phyloP scores from a whole-genome alignment of 352 stramenopile genomes.

The Phytophthora capsici region DNA sequence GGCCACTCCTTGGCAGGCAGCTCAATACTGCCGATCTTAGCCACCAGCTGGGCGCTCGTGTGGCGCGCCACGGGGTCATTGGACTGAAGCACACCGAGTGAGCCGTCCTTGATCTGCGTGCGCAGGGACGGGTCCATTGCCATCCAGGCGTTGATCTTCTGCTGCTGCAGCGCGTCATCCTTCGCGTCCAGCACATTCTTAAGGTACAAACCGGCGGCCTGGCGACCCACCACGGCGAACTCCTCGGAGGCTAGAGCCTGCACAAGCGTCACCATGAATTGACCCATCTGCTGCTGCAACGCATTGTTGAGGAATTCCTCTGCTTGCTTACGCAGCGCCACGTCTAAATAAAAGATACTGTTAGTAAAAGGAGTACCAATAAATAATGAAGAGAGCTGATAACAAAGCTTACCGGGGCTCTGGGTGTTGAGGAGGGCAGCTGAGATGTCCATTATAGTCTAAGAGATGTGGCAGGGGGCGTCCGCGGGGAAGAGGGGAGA shows the following conservation, averaged over 20 bases:
- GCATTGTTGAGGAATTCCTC: slow-evolving; percentile 86
- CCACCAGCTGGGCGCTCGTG: slow-evolving; percentile 92
- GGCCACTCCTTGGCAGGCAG: slow-evolving; percentile 95
- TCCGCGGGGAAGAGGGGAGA: slow-evolving; percentile 5
- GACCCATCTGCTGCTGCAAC: slow-evolving; percentile 79
- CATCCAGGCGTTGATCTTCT: slow-evolving; percentile 84
- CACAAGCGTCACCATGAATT: slow-evolving; percentile 87
- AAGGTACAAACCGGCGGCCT: slow-evolving; percentile 83
- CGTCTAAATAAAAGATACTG: slow-evolving; percentile 44
- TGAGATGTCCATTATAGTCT: slow-evolving; percentile 80
- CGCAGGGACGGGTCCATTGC: slow-evolving; percentile 73
- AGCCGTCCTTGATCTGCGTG: slow-evolving; percentile 80
- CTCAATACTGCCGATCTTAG: slow-evolving; percentile 95
- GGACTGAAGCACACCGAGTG: slow-evolving; percentile 68
- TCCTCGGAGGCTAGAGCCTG: slow-evolving; percentile 80
- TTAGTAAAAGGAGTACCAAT: neutral
- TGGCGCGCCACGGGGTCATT: slow-evolving; percentile 72
- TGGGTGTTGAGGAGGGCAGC: slow-evolving; percentile 81
- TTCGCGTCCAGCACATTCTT: slow-evolving; percentile 91
- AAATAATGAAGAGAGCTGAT: neutral
- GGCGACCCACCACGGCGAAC: slow-evolving; percentile 76
- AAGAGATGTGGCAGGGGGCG: neutral
- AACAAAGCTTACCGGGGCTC: slow-evolving; percentile 57
- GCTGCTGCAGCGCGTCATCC: slow-evolving; percentile 79
- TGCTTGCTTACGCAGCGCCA: slow-evolving; percentile 78